A percentile compares a stretch with the other conserved stretches of the same genome.
phyloP scores from a whole-genome alignment of 495 filamentous ascomycete genomes.

The Rhypophila decipiens region DNA sequence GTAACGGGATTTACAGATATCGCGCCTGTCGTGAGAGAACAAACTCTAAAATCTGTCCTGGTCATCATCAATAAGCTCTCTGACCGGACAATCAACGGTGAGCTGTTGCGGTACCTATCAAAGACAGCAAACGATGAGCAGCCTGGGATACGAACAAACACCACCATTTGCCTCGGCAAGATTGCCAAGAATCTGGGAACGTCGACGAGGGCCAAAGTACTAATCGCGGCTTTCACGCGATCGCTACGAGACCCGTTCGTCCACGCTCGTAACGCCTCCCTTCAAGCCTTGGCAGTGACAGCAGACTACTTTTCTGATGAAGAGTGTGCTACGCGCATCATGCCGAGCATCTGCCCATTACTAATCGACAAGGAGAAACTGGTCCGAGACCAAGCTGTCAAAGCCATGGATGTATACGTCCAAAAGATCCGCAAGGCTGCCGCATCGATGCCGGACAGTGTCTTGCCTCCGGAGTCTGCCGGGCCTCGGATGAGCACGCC shows the following conservation, averaged over 20 bases:
- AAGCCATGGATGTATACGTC: slow-evolving; percentile 85
- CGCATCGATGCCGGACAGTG: slow-evolving; percentile 73
- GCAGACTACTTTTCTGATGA: slow-evolving; percentile 82
- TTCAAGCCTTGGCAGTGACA: slow-evolving; percentile 80
- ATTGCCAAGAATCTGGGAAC: slow-evolving; percentile 83
- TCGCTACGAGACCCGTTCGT: slow-evolving; percentile 90
- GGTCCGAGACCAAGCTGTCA: slow-evolving; percentile 83
- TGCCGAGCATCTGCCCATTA: slow-evolving; percentile 75
- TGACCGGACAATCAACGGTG: slow-evolving; percentile 88
- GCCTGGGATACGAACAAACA: slow-evolving; percentile 95
- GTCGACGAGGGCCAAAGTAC: slow-evolving; percentile 76
- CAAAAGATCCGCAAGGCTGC: slow-evolving; percentile 74
- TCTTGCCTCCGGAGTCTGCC: slow-evolving; percentile 44
- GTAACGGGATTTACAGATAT: slow-evolving; percentile 89
- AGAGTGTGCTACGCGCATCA: slow-evolving; percentile 75
- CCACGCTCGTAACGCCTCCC: slow-evolving; percentile 81
- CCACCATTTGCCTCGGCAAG: slow-evolving; percentile 92
- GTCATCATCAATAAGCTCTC: slow-evolving; percentile 80
- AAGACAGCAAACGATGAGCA: slow-evolving; percentile 98
- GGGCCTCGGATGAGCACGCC: slow-evolving; percentile 69
- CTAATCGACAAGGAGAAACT: slow-evolving; percentile 86
- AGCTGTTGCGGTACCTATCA: slow-evolving; percentile 82
- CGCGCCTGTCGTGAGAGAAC: slow-evolving; percentile 86
- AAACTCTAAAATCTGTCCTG: slow-evolving; percentile 90
- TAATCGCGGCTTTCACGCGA: slow-evolving; percentile 83